Percentiles rank a stretch among this genome's conserved stretches.
phyloP scores from a whole-genome alignment of 257 asterid genomes.

The Cordia subcordata region DNA sequence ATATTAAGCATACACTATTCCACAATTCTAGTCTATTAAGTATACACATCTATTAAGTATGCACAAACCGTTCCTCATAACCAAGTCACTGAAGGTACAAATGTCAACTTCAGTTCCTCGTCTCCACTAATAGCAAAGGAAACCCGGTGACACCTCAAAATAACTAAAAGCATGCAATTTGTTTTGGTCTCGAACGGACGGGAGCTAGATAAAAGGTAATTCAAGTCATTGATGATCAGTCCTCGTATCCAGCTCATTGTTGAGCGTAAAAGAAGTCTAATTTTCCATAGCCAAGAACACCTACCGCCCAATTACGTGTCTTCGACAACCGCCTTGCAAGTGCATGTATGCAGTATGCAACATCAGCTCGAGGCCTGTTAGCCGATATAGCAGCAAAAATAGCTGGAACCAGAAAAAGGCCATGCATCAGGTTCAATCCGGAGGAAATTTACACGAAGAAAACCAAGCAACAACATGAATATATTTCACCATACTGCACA shows the following conservation, averaged over 20 bases:
- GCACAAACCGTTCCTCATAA: too few relatives aligned
- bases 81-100: too few relatives aligned
- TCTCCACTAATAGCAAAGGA: too few relatives aligned
- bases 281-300: conserved; percentile 10
- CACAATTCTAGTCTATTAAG: too few relatives aligned
- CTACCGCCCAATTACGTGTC: conserved; percentile 99
- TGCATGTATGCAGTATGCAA: conserved; percentile 94
- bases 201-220: too few relatives aligned
- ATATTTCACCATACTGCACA: neutral
- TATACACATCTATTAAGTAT: too few relatives aligned
- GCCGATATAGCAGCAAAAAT: conserved; percentile 86
- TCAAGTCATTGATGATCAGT: neutral
- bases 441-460: neutral
- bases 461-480: conserved; percentile 4
- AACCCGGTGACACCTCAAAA: too few relatives aligned
- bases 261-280: neutral
- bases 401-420: conserved; percentile 42
- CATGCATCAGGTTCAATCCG: too few relatives aligned
- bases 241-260: neutral
- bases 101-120: too few relatives aligned
- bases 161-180: too few relatives aligned
- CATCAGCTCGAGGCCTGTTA: conserved; percentile 97
- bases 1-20: too few relatives aligned
- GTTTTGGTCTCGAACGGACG: too few relatives aligned
- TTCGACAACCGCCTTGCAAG: conserved; percentile 85